Conservation (phyloP, 768 basidiomycete species). For the Kwoniella heveanensis region DNA sequence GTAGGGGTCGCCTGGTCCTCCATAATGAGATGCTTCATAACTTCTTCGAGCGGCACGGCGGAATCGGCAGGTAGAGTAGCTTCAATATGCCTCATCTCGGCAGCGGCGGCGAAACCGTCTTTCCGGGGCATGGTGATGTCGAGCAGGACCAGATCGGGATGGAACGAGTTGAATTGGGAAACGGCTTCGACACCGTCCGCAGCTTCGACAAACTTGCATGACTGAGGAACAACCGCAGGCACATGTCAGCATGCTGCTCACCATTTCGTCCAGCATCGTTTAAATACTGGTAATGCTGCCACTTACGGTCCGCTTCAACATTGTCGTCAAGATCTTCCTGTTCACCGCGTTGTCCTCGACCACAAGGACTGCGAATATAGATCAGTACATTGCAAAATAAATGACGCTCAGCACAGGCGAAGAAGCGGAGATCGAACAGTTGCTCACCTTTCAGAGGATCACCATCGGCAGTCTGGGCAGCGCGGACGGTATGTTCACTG, state of each 20-base stretch:
- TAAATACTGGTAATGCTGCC: too few species aligned
- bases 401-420: conserved; percentile 2
- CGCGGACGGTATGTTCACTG: conserved; percentile 2
- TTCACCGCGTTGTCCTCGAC: conserved; percentile 54
- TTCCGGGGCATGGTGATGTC: conserved; percentile 55
- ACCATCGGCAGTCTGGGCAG: neutral
- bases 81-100: conserved; percentile 48
- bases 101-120: conserved; percentile 50
- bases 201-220: conserved; percentile 45
- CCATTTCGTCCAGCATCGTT: too few species aligned
- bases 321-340: conserved; percentile 41
- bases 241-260: too few species aligned
- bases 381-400: neutral
- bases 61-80: conserved; percentile 16
- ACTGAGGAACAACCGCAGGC: conserved; percentile 9
- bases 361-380: conserved; percentile 38
- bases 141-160: conserved; percentile 43
- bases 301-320: conserved; percentile 40
- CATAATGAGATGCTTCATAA: conserved; percentile 11
- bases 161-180: conserved; percentile 36
- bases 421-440: neutral
- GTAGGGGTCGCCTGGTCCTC: neutral
- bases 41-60: conserved; percentile 6
- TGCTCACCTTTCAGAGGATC: conserved; percentile 16
- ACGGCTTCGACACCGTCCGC: conserved; percentile 50